phyloP scores from a whole-genome alignment of 495 filamentous ascomycete species.

The Xylaria nigripes region DNA sequence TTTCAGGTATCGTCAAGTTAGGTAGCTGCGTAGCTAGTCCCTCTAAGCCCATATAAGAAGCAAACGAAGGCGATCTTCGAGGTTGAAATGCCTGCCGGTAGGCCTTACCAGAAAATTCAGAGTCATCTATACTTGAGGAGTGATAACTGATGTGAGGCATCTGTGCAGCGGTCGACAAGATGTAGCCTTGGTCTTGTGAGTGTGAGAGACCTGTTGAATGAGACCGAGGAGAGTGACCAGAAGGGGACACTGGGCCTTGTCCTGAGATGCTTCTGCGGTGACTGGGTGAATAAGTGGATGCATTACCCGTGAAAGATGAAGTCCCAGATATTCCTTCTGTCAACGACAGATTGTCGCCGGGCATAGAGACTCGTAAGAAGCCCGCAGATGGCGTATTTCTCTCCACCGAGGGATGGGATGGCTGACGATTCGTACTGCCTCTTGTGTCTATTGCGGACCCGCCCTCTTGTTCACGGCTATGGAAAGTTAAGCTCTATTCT shows the following conservation, averaged over 20 bases:
- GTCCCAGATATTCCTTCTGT: constrained; percentile 12
- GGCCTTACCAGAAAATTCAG: constrained; percentile 15
- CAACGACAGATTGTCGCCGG: constrained; percentile 1
- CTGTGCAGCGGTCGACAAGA: constrained; percentile 5
- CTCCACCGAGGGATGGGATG: constrained; percentile 11
- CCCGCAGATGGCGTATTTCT: constrained; percentile 6
- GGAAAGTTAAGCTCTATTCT: neutral
- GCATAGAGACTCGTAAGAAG: constrained; percentile 5
- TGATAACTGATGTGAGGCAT: constrained; percentile 9
- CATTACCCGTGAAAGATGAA: constrained; percentile 11
- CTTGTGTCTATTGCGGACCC: constrained; percentile 21
- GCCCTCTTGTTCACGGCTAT: constrained; percentile 35
- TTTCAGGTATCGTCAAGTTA: constrained; percentile 28
- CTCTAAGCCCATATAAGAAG: constrained; percentile 16
- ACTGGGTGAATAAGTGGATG: constrained; percentile 16
- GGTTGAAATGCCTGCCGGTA: constrained; percentile 18
- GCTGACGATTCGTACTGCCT: constrained; percentile 10
- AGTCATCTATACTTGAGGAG: constrained; percentile 20
- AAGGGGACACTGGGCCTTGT: constrained; percentile 19
- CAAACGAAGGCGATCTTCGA: constrained; percentile 19
- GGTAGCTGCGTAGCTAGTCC: constrained; percentile 8
- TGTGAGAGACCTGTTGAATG: constrained; percentile 9
- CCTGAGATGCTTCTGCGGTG: constrained; percentile 15
- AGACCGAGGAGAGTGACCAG: constrained; percentile 10
- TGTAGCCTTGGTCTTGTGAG: constrained; percentile 10